A percentile compares a stretch with the other conserved stretches of the same genome.
Evolutionary conservation across 2,329 filamentous ascomycete genomes (phyloP).

Genomic region (Pseudogymnoascus sp.): DNA sequence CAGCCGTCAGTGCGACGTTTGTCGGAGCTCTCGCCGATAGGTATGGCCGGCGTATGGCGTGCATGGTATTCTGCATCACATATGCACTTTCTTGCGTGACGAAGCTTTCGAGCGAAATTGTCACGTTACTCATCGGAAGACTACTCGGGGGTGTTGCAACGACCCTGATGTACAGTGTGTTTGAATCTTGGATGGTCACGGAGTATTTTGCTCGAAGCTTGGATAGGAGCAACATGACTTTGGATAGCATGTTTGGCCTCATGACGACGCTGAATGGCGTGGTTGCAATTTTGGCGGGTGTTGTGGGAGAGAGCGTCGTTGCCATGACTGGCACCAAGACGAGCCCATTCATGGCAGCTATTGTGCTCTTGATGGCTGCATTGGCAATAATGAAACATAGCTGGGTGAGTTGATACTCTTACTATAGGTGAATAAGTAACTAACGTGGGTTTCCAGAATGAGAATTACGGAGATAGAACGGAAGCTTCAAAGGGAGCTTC

Average conservation of each 20-base stretch:
- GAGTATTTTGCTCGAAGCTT: slow-evolving; percentile 44
- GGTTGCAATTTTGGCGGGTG: slow-evolving; percentile 46
- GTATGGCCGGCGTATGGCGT: slow-evolving; percentile 39
- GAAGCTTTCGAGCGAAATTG: slow-evolving; percentile 37
- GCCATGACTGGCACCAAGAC: slow-evolving; percentile 39
- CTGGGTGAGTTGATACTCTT: slow-evolving; percentile 38
- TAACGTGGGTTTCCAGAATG: slow-evolving; percentile 30
- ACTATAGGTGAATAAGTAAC: neutral
- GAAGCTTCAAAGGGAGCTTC: slow-evolving; percentile 18
- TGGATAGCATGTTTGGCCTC: slow-evolving; percentile 45
- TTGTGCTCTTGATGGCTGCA: slow-evolving; percentile 35
- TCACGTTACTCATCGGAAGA: slow-evolving; percentile 44
- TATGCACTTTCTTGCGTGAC: slow-evolving; percentile 47
- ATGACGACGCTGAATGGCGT: slow-evolving; percentile 47
- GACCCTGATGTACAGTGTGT: slow-evolving; percentile 50
- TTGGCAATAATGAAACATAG: slow-evolving; percentile 39
- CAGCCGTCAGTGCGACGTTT: slow-evolving; percentile 27
- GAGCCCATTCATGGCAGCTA: slow-evolving; percentile 45
- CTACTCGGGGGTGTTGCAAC: slow-evolving; percentile 48
- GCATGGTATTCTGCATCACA: slow-evolving; percentile 46
- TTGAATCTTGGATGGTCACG: slow-evolving; percentile 55
- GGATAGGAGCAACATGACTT: slow-evolving; percentile 34
- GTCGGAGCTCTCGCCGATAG: slow-evolving; percentile 28
- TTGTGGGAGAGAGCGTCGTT: slow-evolving; percentile 46
- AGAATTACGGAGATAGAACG: slow-evolving; percentile 40